Base-by-base conservation (phyloP, 139 green algal species). In the Yamagishiella unicocca region DNA sequence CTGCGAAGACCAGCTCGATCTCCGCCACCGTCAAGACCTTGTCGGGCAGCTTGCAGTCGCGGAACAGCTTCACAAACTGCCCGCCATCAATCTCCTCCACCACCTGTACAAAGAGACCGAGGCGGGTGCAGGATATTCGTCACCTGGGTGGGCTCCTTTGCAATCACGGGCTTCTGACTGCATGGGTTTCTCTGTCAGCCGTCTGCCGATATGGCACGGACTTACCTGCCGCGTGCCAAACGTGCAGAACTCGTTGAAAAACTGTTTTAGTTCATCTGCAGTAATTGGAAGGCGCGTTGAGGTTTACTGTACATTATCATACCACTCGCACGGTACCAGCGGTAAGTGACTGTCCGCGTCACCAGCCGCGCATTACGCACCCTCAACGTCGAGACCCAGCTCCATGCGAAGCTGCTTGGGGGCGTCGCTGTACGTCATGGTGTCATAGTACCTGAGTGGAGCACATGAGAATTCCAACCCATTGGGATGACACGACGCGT, bases 241-340 rank as follows among this genome's bases (percentile, higher is more conserved):
- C 31, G 85, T 87, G 17, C 83, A 84, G 78, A 95, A 94, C 50
- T 82, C 87, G 25, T 24, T 38, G 62, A 93, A 95, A 27, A 92
- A 46, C 17, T 82, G 78, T 68, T 87, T 85, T 62, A 95, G 76
- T 12, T 93, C 88, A 33, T 88, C 93, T 95, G 91, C 87, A 92
- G 0, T n/a, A n/a, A n/a, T n/a, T n/a, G n/a, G n/a, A n/a, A n/a
- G n/a, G n/a, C n/a, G n/a, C n/a, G n/a, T n/a, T n/a, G n/a, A n/a
- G n/a, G n/a, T n/a, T n/a, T n/a, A n/a, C n/a, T n/a, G n/a, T n/a
- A n/a, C n/a, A n/a, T n/a, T n/a, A n/a, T n/a, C n/a, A n/a, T n/a
- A n/a, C n/a, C n/a, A n/a, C n/a, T n/a, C n/a, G n/a, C n/a, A n/a
- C n/a, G n/a, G n/a, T n/a, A n/a, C n/a, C n/a, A n/a, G n/a, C n/a